Conservation (phyloP, 805 yeast genomes). For the Saccharomycopsis synnaedendra region DNA sequence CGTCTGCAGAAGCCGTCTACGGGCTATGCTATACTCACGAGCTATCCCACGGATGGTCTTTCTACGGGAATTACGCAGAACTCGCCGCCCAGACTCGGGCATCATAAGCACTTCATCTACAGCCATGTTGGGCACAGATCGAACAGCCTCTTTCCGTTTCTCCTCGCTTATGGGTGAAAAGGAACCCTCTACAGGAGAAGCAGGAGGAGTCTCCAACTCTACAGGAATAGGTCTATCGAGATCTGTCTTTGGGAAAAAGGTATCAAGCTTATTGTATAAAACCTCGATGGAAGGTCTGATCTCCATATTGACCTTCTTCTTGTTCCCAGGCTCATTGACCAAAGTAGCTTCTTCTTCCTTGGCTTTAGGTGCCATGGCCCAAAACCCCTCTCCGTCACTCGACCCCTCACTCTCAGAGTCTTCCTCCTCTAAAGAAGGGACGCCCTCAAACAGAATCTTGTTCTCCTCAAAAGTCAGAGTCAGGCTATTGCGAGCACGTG, state of each 20-base stretch:
- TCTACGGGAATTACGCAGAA: conserved; percentile 48
- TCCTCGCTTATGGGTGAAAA: conserved; percentile 14
- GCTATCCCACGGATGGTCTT: conserved; percentile 92
- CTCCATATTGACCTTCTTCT: background rate
- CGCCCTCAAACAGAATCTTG: conserved; percentile 61
- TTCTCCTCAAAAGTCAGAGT: conserved; percentile 49
- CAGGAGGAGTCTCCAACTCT: conserved; percentile 55
- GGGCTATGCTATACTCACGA: conserved; percentile 68
- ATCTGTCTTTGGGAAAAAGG: conserved; percentile 85
- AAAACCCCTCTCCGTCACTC: conserved; percentile 44
- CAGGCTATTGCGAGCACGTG: background rate
- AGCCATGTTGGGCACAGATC: background rate
- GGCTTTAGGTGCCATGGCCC: conserved; percentile 38
- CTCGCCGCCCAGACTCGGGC: conserved; percentile 17
- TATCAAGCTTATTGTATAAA: conserved; percentile 81
- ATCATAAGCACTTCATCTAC: conserved; percentile 21
- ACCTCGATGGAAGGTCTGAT: conserved; percentile 92
- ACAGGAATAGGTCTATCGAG: conserved; percentile 82
- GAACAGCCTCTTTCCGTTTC: conserved; percentile 1
- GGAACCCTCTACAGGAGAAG: conserved; percentile 31
- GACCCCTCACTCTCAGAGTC: conserved; percentile 24
- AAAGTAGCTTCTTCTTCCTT: conserved; percentile 1
- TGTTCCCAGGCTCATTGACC: background rate
- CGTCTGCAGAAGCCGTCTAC: conserved; percentile 28
- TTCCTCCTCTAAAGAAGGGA: conserved; percentile 38